phyloP scores from a whole-genome alignment of 305 asterid genomes.

The Nicotiana rustica region DNA sequence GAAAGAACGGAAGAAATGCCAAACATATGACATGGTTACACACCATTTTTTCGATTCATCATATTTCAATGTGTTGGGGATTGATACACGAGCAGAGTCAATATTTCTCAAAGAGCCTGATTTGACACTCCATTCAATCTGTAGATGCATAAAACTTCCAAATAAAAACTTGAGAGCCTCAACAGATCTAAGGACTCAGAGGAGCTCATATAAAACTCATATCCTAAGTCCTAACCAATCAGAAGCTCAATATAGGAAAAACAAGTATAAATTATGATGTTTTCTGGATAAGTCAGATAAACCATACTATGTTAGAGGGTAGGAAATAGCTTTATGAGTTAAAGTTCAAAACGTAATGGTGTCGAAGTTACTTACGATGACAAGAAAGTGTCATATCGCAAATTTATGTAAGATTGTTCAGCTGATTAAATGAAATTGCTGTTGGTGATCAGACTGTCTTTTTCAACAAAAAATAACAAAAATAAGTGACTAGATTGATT shows the following conservation, averaged over 20 bases:
- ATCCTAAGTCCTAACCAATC: constrained; percentile 18
- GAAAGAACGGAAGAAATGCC: not conserved
- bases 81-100: constrained; percentile 90
- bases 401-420: not conserved
- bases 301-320: constrained; percentile 11
- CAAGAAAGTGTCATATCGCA: constrained; percentile 8
- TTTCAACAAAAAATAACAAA: not conserved
- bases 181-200: not conserved
- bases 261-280: not conserved
- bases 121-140: constrained; percentile 97
- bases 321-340: constrained; percentile 3
- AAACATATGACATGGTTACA: constrained; percentile 39
- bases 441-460: constrained; percentile 3
- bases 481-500: not conserved
- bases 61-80: constrained; percentile 82
- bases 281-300: constrained; percentile 21
- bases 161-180: constrained; percentile 20
- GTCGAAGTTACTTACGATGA: constrained; percentile 5
- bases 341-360: not conserved
- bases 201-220: constrained; percentile 26
- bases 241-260: not conserved
- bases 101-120: constrained; percentile 87
- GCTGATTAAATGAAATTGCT: not conserved
- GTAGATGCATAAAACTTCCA: constrained; percentile 34
- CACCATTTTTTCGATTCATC: constrained; percentile 89